Percentiles rank a stretch among this genome's conserved stretches.
Evolutionary conservation across 1,284 basidiomycete species (phyloP).

Genomic region (Cystobasidiaceae sp.): DNA sequence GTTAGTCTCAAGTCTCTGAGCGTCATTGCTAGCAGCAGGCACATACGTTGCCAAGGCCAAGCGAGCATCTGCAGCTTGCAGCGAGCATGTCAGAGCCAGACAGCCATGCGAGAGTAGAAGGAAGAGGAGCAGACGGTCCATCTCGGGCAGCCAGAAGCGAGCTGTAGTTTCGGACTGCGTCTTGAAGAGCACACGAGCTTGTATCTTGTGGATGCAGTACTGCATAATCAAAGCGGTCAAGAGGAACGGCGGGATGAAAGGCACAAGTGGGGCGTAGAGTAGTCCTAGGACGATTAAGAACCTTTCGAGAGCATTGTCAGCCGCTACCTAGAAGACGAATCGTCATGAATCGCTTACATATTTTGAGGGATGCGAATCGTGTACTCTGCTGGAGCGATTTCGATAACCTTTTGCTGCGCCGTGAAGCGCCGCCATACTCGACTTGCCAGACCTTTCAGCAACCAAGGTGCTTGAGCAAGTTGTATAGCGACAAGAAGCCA

Average conservation of each 20-base stretch:
- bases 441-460: background rate
- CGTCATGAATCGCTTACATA: conserved; percentile 2
- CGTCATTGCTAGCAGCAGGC: too few relatives aligned
- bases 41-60: conserved; percentile 12
- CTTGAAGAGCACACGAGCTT: conserved; percentile 11
- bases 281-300: conserved; percentile 10
- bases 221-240: conserved; percentile 2
- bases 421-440: background rate
- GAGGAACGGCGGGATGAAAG: conserved; percentile 13
- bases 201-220: conserved; percentile 18
- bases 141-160: conserved; percentile 29
- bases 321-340: background rate
- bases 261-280: conserved; percentile 20
- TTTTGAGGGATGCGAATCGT: background rate
- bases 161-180: conserved; percentile 15
- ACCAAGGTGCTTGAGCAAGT: conserved; percentile 10
- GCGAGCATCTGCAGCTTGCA: conserved; percentile 8
- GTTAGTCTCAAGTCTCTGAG: too few relatives aligned
- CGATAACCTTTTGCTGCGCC: background rate
- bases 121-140: conserved; percentile 24
- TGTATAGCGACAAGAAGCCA: conserved; percentile 19
- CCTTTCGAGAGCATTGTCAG: too few relatives aligned
- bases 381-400: conserved; percentile 26
- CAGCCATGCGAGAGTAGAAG: conserved; percentile 11
- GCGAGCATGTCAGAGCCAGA: conserved; percentile 8